Conservation (phyloP, 176 grass and related monocot genomes). For the Avena eriantha region DNA sequence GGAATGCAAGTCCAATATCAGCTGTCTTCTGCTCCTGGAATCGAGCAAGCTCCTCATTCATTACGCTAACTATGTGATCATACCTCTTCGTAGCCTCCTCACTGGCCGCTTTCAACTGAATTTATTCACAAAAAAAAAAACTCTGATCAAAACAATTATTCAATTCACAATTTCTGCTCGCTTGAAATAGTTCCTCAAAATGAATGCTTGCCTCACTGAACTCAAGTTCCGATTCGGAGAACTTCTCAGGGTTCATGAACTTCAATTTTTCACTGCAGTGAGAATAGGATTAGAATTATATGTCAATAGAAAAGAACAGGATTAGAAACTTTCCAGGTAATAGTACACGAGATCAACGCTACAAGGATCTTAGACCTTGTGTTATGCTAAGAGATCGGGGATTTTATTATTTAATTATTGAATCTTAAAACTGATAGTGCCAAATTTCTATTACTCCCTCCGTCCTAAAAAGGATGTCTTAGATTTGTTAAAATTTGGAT, state of each 20-base stretch:
- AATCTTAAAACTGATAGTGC: neutral
- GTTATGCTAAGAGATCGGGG: neutral
- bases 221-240: conserved; percentile 73
- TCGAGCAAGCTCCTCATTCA: conserved; percentile 89
- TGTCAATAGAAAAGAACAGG: neutral
- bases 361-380: conserved; percentile 26
- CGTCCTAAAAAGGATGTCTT: too few species aligned
- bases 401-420: neutral
- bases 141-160: conserved; percentile 23
- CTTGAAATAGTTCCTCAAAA: conserved; percentile 25
- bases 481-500: too few species aligned
- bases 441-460: neutral
- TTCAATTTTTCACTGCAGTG: conserved; percentile 84
- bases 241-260: conserved; percentile 86
- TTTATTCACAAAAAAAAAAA: conserved; percentile 22
- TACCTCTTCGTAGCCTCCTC: conserved; percentile 89
- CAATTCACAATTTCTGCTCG: neutral
- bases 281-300: conserved; percentile 28
- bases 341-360: neutral
- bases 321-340: conserved; percentile 25
- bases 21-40: conserved; percentile 99
- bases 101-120: conserved; percentile 85
- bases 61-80: conserved; percentile 77
- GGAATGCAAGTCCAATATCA: conserved; percentile 90
- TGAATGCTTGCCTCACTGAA: conserved; percentile 74